Evolutionary conservation across 2,329 filamentous ascomycete genomes (phyloP).

Genomic region (Aspergillus pseudoviridinutans): DNA sequence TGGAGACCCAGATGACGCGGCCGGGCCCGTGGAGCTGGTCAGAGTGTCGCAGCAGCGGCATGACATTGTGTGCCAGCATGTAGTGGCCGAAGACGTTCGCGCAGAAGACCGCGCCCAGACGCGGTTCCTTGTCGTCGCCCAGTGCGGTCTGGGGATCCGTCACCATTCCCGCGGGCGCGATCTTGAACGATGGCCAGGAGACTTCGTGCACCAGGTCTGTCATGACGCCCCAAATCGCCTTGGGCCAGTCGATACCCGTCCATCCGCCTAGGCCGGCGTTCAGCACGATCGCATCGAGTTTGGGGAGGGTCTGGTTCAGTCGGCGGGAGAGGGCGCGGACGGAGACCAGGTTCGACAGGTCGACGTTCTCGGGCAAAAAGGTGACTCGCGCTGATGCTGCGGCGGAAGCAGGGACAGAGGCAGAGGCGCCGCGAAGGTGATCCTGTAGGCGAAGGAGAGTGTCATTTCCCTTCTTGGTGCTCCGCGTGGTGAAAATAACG

Average conservation of each 20-base stretch:
- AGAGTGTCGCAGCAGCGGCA: slow-evolving; percentile 63
- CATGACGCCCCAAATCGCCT: slow-evolving; percentile 54
- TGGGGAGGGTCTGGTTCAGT: slow-evolving; percentile 54
- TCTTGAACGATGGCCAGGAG: slow-evolving; percentile 76
- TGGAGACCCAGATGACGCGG: slow-evolving; percentile 83
- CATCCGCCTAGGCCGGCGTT: slow-evolving; percentile 90
- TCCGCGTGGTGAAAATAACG: slow-evolving; percentile 80
- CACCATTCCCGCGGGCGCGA: slow-evolving; percentile 53
- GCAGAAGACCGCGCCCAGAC: slow-evolving; percentile 77
- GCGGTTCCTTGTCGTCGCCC: slow-evolving; percentile 45
- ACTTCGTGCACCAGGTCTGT: slow-evolving; percentile 63
- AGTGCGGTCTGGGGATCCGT: slow-evolving; percentile 51
- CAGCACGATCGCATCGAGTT: slow-evolving; percentile 73
- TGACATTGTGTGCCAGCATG: slow-evolving; percentile 74
- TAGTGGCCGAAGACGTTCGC: slow-evolving; percentile 97
- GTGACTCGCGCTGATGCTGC: slow-evolving; percentile 33
- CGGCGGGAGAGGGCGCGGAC: slow-evolving; percentile 52
- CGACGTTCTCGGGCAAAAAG: slow-evolving; percentile 55
- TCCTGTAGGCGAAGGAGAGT: slow-evolving; percentile 62
- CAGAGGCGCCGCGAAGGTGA: slow-evolving; percentile 52
- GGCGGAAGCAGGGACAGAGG: slow-evolving; percentile 35
- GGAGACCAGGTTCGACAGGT: slow-evolving; percentile 54
- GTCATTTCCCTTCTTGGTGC: slow-evolving; percentile 66
- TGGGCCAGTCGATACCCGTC: slow-evolving; percentile 69
- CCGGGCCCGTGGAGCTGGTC: slow-evolving; percentile 44